These are phyloP conservation scores for Crinitomyces ghanaensis DNA, from an alignment of 805 yeast genomes.

Conservation along the genomic window DNA sequence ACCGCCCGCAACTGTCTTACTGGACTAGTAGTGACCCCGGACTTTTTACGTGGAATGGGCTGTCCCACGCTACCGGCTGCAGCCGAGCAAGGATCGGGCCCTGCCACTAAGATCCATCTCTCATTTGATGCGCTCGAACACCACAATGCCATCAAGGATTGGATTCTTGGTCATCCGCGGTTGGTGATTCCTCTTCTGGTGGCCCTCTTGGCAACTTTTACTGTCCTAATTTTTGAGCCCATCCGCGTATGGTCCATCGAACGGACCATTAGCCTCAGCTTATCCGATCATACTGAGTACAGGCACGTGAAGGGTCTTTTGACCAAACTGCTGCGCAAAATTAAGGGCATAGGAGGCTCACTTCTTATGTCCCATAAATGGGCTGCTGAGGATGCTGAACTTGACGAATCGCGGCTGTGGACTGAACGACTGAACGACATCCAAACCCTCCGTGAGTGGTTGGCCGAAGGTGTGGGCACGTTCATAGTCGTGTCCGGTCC, in stretches of 20 bases:
- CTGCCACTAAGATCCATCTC: constrained; percentile 58
- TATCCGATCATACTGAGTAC: too few relatives aligned
- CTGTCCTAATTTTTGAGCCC: constrained; percentile 86
- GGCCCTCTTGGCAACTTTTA: constrained; percentile 68
- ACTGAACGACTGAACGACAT: constrained; percentile 57
- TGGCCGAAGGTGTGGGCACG: constrained; percentile 80
- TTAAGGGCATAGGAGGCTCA: too few relatives aligned
- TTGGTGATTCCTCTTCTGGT: constrained; percentile 70
- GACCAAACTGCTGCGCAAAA: too few relatives aligned
- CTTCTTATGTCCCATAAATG: constrained; percentile 24
- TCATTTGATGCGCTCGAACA: constrained; percentile 55
- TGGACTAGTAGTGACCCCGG: constrained; percentile 57
- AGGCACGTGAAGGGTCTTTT: too few relatives aligned
- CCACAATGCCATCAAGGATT: constrained; percentile 34
- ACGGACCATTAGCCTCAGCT: constrained; percentile 63
- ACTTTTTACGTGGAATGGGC: too few relatives aligned
- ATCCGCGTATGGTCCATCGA: constrained; percentile 71
- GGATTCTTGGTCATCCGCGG: constrained; percentile 64
- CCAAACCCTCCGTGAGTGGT: constrained; percentile 62
- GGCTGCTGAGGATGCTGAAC: constrained; percentile 11
- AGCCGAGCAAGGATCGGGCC: constrained; percentile 18
- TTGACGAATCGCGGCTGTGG: constrained; percentile 37
- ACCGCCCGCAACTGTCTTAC: constrained; percentile 86
- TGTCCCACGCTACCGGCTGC: too few relatives aligned
- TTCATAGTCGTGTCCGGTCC: constrained; percentile 89